Percentiles rank a stretch among this genome's conserved stretches.
Evolutionary conservation across 1,284 basidiomycete species (phyloP).

Genomic region (Exobasidium rhododendri): DNA sequence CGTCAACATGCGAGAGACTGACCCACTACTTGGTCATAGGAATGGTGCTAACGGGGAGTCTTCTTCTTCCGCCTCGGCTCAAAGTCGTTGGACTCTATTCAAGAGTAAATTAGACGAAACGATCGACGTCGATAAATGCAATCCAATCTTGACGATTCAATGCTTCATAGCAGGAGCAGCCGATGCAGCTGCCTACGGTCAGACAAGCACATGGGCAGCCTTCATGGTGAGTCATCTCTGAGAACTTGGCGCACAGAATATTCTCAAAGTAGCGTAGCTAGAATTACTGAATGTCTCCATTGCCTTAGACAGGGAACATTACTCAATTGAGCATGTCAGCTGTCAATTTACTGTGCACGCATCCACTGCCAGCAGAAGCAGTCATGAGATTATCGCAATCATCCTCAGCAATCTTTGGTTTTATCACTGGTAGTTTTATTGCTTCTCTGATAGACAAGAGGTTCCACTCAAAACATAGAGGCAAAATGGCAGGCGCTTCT

Average conservation of each 20-base stretch:
- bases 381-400: not conserved
- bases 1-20: not conserved
- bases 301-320: conserved; percentile 13
- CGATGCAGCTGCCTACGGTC: conserved; percentile 14
- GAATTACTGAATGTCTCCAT: no score
- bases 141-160: not conserved
- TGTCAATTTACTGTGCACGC: not conserved
- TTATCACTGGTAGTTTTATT: conserved; percentile 8
- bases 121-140: not conserved
- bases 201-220: conserved; percentile 7
- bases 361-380: not conserved
- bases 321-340: conserved; percentile 13
- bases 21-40: not conserved
- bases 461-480: conserved; percentile 7
- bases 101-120: not conserved
- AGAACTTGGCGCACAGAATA: no score
- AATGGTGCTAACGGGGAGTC: not conserved
- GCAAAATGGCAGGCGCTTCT: not conserved
- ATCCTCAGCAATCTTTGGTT: conserved; percentile 5
- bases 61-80: not conserved
- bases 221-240: conserved; percentile 13
- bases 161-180: conserved; percentile 13
- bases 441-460: not conserved
- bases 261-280: no score
- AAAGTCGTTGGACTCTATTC: not conserved